Evolutionary conservation across 2,329 filamentous ascomycete species (phyloP), one percentile per base, ranked within the genome.

Genomic region (Lasiodiplodia hormozganensis): DNA sequence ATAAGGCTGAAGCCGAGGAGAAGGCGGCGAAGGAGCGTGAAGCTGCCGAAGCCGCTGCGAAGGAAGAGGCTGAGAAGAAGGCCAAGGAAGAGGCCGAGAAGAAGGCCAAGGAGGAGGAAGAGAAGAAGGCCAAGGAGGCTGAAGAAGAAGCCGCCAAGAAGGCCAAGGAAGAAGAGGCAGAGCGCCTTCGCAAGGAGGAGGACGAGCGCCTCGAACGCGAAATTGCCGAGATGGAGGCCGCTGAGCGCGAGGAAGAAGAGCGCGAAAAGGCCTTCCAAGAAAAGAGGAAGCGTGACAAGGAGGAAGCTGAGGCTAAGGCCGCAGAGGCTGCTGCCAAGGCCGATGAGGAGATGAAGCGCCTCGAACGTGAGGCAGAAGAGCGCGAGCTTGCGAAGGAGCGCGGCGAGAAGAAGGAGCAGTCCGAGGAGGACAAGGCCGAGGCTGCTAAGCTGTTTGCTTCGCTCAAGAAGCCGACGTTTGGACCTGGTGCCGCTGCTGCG

Each of bases 261-360:
- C 85, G 86, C 23, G 91, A 91, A 80, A 90, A 89, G 85, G 90
- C 91, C 74, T 88, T 88, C 70, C 81, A 91, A 1, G 92, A 93
- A 76, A 90, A 93, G 79, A 90, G 90, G 82, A 87, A 86, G 73
- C 86, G 85, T 76, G 86, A 87, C 77, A 85, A 83, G 67, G 86
- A 86, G 75, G 87, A 88, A 70, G 81, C 84, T 28, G 84, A 85
- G 69, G 83, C 80, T 53, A 78, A 79, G 49, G 74, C 72, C 62
- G 69, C 75, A 66, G 77, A 77, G 70, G 60, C 40, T 21, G 69
- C 66, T 8, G 43, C 51, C 0, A 82, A 88, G 25, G 82, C 84
- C 2, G 89, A 92, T 65, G 83, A 83, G 67, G 81, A 82, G 66
- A 78, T 85, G 70, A 83, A 82, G 73, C 80, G 82, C 65, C 77